Conservation (phyloP, 106 monocot species). For the Hemerocallis citrina region DNA sequence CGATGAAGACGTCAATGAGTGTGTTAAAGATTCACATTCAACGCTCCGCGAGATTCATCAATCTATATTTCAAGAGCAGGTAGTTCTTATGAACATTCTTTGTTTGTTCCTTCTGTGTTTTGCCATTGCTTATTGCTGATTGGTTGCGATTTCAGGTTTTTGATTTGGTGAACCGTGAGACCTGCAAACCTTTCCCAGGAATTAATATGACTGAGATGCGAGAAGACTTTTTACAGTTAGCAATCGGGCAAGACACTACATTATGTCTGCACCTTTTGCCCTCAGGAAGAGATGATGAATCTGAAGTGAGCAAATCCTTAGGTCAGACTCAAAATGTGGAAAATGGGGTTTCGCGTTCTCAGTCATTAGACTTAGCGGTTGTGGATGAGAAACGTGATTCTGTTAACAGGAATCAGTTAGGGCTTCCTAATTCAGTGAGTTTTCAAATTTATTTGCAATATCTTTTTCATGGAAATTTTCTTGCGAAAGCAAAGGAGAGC, state of each 20-base stretch:
- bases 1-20: slow-evolving; percentile 54
- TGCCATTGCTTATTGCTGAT: slow-evolving; percentile 5
- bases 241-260: slow-evolving; percentile 70
- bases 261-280: slow-evolving; percentile 44
- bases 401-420: slow-evolving; percentile 9
- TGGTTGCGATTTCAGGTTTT: slow-evolving; percentile 55
- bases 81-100: slow-evolving; percentile 1
- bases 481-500: slow-evolving; percentile 36
- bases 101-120: slow-evolving; percentile 1
- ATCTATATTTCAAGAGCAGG: slow-evolving; percentile 90
- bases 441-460: slow-evolving; percentile 68
- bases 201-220: slow-evolving; percentile 72
- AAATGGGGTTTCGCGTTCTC: slow-evolving; percentile 10
- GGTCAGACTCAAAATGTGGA: slow-evolving; percentile 14
- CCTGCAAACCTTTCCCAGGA: slow-evolving; percentile 38
- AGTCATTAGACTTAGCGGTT: slow-evolving; percentile 13
- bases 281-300: slow-evolving; percentile 21
- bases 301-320: slow-evolving; percentile 13
- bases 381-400: slow-evolving; percentile 28
- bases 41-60: slow-evolving; percentile 74
- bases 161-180: slow-evolving; percentile 73
- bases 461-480: slow-evolving; percentile 52
- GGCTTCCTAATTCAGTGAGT: slow-evolving; percentile 44
- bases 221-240: slow-evolving; percentile 71
- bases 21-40: slow-evolving; percentile 58